Evolutionary conservation across 371 early-diverging fungal genomes (phyloP).

Genomic region (Mortierella polycephala): DNA sequence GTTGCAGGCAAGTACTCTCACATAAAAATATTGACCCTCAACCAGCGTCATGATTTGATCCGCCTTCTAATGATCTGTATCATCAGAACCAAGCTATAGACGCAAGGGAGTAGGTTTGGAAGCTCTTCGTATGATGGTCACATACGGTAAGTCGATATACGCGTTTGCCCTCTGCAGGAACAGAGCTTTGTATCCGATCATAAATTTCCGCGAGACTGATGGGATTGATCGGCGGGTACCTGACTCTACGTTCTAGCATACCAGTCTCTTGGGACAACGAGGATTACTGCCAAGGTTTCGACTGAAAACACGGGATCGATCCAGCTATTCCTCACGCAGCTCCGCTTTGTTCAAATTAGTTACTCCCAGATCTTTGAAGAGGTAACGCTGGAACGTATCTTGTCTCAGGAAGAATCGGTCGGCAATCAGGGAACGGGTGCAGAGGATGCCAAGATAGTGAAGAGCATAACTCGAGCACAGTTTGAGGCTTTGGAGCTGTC

Average conservation of each 20-base stretch:
- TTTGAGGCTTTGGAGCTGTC: conserved; percentile 30
- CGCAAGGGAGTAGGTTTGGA: conserved; percentile 78
- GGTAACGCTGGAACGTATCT: conserved; percentile 70
- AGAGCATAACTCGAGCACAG: conserved; percentile 2
- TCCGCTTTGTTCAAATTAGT: conserved; percentile 76
- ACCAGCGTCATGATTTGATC: not conserved
- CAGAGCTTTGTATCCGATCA: conserved; percentile 1
- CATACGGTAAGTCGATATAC: conserved; percentile 66
- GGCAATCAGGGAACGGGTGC: not conserved
- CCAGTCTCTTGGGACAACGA: conserved; percentile 64
- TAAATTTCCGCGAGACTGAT: no score
- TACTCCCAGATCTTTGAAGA: conserved; percentile 80
- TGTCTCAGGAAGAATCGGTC: not conserved
- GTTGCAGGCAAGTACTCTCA: conserved; percentile 77
- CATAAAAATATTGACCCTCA: not conserved
- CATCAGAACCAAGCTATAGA: conserved; percentile 63
- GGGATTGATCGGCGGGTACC: not conserved
- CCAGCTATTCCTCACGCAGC: conserved; percentile 72
- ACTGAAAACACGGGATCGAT: conserved; percentile 77
- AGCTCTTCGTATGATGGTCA: conserved; percentile 84
- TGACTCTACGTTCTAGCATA: conserved; percentile 51
- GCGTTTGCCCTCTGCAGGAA: not conserved
- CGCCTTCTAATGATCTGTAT: not conserved
- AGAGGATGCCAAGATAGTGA: not conserved
- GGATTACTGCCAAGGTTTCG: conserved; percentile 85